Conservation (phyloP, 148 eudicot genomes). For the Salicornia ramosissima region DNA sequence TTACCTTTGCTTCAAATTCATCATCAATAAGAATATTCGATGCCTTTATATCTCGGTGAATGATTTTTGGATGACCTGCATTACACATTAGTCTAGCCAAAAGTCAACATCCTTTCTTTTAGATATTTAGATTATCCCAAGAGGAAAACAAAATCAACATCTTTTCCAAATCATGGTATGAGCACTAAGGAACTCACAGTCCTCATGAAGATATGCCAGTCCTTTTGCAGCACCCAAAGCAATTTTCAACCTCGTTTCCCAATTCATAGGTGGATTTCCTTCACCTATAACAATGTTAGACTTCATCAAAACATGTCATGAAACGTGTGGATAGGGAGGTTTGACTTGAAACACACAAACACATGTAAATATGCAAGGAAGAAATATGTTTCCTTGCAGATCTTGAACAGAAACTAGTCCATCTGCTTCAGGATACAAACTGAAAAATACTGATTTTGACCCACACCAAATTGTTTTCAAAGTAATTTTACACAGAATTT, state of each 20-base stretch:
- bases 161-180: background rate
- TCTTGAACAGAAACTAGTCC: too few species aligned
- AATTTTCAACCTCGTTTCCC: conserved; percentile 61
- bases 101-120: conserved; percentile 5
- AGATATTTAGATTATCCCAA: background rate
- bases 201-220: conserved; percentile 73
- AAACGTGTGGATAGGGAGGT: background rate
- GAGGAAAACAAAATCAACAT: background rate
- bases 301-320: background rate
- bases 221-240: conserved; percentile 76
- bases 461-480: too few species aligned
- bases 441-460: too few species aligned
- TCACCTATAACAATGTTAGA: conserved; percentile 33
- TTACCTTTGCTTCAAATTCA: conserved; percentile 72
- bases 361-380: too few species aligned
- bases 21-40: conserved; percentile 73
- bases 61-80: conserved; percentile 77
- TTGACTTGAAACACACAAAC: too few species aligned
- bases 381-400: too few species aligned
- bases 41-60: conserved; percentile 85
- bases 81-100: conserved; percentile 11
- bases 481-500: too few species aligned
- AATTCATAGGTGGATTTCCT: conserved; percentile 44
- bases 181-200: conserved; percentile 44
- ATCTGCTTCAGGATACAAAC: too few species aligned